Evolutionary conservation across 2,329 filamentous ascomycete species (phyloP).

Genomic region (Aspergillus ochraceoroseus): DNA sequence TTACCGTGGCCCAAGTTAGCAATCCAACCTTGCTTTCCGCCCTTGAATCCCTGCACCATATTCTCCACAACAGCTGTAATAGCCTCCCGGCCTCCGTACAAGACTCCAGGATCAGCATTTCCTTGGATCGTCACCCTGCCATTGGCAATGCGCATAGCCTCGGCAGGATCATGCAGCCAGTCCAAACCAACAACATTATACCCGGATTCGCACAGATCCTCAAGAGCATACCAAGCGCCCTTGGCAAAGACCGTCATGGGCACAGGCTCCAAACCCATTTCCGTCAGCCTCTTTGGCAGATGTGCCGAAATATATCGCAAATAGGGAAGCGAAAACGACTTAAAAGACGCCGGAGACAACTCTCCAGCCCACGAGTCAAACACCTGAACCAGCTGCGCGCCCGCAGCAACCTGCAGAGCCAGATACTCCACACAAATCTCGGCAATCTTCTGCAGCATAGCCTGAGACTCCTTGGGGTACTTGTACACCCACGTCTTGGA

Average conservation of each 20-base stretch:
- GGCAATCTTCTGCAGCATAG: conserved; percentile 81
- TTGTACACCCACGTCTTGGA: conserved; percentile 96
- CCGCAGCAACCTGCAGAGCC: conserved; percentile 84
- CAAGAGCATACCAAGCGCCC: conserved; percentile 91
- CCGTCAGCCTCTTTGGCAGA: conserved; percentile 67
- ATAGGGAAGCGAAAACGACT: conserved; percentile 79
- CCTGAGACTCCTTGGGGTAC: conserved; percentile 74
- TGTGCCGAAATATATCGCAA: conserved; percentile 76
- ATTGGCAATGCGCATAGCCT: conserved; percentile 74
- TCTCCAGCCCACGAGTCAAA: conserved; percentile 99
- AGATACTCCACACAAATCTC: conserved; percentile 94
- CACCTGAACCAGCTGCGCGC: conserved; percentile 92
- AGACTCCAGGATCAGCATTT: conserved; percentile 87
- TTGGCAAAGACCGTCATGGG: conserved; percentile 99
- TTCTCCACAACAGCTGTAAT: conserved; percentile 78
- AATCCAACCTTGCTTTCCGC: conserved; percentile 89
- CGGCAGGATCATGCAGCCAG: conserved; percentile 85
- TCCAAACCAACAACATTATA: conserved; percentile 94
- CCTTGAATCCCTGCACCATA: conserved; percentile 81
- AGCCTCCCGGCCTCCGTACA: conserved; percentile 76
- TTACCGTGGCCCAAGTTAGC: conserved; percentile 91
- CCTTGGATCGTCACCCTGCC: conserved; percentile 81
- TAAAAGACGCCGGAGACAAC: conserved; percentile 77
- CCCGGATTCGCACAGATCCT: conserved; percentile 77
- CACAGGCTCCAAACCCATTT: conserved; percentile 70